Conservation (phyloP, 805 yeast species). For the Candida sphagnicola region DNA sequence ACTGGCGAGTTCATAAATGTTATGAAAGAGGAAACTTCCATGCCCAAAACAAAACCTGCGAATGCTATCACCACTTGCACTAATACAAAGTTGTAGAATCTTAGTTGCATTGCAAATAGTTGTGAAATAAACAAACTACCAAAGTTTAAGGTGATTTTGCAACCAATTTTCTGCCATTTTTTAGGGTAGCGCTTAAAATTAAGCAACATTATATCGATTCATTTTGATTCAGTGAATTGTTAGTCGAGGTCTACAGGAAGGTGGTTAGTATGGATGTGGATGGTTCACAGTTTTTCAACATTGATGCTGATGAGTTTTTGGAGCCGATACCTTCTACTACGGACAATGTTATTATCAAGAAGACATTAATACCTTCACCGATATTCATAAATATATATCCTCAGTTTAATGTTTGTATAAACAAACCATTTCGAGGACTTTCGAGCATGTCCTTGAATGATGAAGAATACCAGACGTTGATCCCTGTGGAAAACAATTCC, state of each 20-base stretch:
- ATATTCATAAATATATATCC: conserved; percentile 30
- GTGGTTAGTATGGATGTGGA: conserved; percentile 9
- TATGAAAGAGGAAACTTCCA: conserved; percentile 23
- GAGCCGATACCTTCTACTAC: conserved; percentile 2
- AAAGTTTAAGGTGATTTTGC: not conserved
- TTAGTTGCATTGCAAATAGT: conserved; percentile 2
- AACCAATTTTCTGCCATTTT: too few species aligned
- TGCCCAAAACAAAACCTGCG: conserved; percentile 13
- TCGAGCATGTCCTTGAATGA: conserved; percentile 31
- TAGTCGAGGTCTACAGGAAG: not conserved
- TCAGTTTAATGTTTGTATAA: conserved; percentile 25
- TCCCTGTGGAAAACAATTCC: conserved; percentile 33
- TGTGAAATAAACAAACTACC: too few species aligned
- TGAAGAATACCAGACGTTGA: conserved; percentile 31
- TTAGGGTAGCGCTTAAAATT: not conserved
- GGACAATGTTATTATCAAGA: conserved; percentile 18
- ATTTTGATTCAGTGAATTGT: not conserved
- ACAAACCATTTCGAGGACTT: conserved; percentile 32
- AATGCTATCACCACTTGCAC: not conserved
- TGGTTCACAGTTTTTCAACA: conserved; percentile 9
- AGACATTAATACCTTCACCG: conserved; percentile 41
- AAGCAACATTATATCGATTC: not conserved
- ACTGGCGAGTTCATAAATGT: conserved; percentile 17
- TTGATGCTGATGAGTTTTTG: conserved; percentile 7
- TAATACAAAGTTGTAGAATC: conserved; percentile 1